These are phyloP conservation scores for Tricholoma saponaceum DNA, from an alignment of 768 basidiomycete genomes.

Conservation along the genomic window DNA sequence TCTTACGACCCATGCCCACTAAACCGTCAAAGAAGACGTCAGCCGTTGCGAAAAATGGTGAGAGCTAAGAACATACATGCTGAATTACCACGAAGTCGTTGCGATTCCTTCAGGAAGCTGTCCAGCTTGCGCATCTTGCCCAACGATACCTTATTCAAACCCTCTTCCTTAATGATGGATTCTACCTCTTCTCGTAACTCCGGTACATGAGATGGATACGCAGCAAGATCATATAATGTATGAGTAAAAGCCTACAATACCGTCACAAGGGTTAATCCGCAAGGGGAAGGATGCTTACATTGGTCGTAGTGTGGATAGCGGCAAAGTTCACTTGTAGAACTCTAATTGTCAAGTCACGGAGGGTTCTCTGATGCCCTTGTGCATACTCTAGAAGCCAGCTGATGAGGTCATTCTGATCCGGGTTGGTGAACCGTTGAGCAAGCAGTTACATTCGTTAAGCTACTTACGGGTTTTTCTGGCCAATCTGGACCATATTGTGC, in stretches of 20 bases:
- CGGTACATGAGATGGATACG: conserved; percentile 25
- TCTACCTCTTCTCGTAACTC: conserved; percentile 43
- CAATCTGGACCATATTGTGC: conserved; percentile 6
- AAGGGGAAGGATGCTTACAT: no score
- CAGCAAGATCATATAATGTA: conserved; percentile 36
- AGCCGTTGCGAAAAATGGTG: conserved; percentile 8
- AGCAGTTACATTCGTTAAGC: neutral
- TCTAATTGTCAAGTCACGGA: conserved; percentile 24
- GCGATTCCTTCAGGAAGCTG: conserved; percentile 32
- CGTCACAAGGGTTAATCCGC: neutral
- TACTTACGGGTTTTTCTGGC: conserved; percentile 23
- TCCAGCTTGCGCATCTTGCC: conserved; percentile 20
- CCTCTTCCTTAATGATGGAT: conserved; percentile 1
- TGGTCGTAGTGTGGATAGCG: conserved; percentile 36
- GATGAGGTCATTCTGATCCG: conserved; percentile 39
- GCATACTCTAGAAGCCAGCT: conserved; percentile 42
- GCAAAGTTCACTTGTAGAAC: conserved; percentile 35
- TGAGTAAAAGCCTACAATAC: conserved; percentile 20
- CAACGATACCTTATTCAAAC: neutral
- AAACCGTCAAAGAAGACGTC: no score
- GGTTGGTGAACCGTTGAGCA: neutral
- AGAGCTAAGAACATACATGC: conserved; percentile 18
- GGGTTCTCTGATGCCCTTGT: conserved; percentile 22
- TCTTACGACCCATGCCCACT: conserved; percentile 24
- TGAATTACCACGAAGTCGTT: conserved; percentile 24